Percentiles rank a stretch among this genome's conserved stretches.
phyloP scores from a whole-genome alignment of 2,329 filamentous ascomycete species.

The Neonectria hederae region DNA sequence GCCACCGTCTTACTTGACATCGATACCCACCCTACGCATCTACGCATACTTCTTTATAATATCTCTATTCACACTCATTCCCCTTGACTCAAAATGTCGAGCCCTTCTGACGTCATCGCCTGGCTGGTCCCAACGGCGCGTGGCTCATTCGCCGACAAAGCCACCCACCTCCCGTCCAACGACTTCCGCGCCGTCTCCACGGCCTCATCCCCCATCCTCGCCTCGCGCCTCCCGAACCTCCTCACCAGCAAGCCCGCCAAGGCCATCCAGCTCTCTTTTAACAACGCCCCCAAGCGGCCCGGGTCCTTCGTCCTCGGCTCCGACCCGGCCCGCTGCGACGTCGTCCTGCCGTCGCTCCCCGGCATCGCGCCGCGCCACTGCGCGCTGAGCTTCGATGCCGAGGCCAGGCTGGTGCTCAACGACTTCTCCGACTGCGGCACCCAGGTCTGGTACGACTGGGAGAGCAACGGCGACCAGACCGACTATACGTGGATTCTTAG shows the following conservation, averaged over 20 bases:
- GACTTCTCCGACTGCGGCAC: conserved; percentile 52
- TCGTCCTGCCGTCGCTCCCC: conserved; percentile 48
- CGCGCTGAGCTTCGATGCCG: conserved; percentile 51
- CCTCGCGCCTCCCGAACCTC: conserved; percentile 43
- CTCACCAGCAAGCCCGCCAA: conserved; percentile 39
- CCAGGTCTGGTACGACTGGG: conserved; percentile 55
- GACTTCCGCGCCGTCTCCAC: conserved; percentile 39
- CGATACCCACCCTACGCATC: conserved; percentile 11
- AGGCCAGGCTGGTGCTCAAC: conserved; percentile 50
- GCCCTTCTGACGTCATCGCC: conserved; percentile 48
- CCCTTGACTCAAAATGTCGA: conserved; percentile 25
- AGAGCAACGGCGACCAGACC: conserved; percentile 49
- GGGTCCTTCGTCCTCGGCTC: conserved; percentile 52
- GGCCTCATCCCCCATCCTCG: conserved; percentile 38
- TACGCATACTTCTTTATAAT: conserved; percentile 14
- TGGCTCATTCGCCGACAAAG: conserved; percentile 47
- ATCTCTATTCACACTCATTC: conserved; percentile 10
- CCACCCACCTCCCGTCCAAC: conserved; percentile 47
- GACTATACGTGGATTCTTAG: conserved; percentile 51
- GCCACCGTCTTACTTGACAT: conserved; percentile 12
- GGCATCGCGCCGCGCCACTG: conserved; percentile 51
- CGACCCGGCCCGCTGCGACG: conserved; percentile 48
- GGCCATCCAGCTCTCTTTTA: conserved; percentile 51
- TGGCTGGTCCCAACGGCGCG: conserved; percentile 52
- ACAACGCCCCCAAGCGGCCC: conserved; percentile 45